Evolutionary conservation across 768 basidiomycete genomes (phyloP), one percentile per base, ranked within the genome.

Genomic region (Trametes coccinea): DNA sequence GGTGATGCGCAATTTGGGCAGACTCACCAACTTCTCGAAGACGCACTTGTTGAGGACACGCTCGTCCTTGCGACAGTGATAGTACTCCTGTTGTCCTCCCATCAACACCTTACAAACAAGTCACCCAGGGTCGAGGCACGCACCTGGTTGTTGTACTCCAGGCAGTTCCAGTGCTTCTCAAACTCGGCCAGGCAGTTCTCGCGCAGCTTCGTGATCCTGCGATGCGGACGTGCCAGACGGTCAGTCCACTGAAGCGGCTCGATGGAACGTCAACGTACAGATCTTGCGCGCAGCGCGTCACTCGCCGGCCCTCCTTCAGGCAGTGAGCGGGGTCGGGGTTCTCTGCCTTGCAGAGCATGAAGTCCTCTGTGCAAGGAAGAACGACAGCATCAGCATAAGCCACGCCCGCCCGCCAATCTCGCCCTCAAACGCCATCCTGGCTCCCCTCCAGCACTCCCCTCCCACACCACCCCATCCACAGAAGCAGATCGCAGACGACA

Each of bases 281-380:
- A 72, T 98, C 95, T 37, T 88, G 87, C 49, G 95, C 92, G 75
- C 97, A 99, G 67, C 97, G 84, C 56, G 97, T 98, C 59, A 98
- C 96, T 67, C 92, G 87, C 67, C 97, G 78, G 10, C 97, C 97
- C 75, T 98, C 97, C 81, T 92, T 91, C 78, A 98, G 72, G 76
- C 97, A 99, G 73, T 95, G 93, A 22, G 76, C 93, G 9, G 96
- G 94, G 70, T 96, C 89, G 61, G 89, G 83, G 71, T 84, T 89
- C 80, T 98, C 95, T 27, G 85, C 80, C 79, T 98, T 98, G 84
- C 97, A 99, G 55, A 98, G 89, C 93, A 98, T 96, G 70, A 93
- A 93, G 78, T 93, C 91, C 83, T 93, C 92, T 92, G 71, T 52
- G 56, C 1, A 60, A 31, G 45, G 41, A 37, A n/a, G 31, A 17